Base-by-base conservation (phyloP, 2,329 filamentous ascomycete genomes). In the Diaporthe batatas region DNA sequence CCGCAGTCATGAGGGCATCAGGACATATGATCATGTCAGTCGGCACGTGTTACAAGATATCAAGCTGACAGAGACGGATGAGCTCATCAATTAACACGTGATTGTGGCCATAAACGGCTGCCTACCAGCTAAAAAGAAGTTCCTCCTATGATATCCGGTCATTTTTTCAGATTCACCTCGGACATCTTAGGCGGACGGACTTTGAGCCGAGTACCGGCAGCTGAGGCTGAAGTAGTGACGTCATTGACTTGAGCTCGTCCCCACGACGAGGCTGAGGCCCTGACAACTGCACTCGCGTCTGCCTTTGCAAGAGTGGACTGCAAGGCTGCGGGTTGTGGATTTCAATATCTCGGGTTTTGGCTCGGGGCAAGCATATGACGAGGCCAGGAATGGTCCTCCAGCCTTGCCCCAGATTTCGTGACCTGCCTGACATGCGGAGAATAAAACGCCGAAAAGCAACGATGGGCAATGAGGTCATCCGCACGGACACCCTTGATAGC, bases 191-290 rank as follows among this genome's bases (percentile, higher is more conserved):
- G 55, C 76, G 76, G 76, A 32, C 36, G 23, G 73, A 76, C 74
- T 73, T 77, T 76, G 68, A 44, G 72, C 76, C 76, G 76, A 75
- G 64, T 53, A 71, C 75, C 75, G 76, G 75, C 23, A 6, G 21
- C 6, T 29, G 32, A 53, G 55, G 39, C 44, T 51, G 32, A 59
- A 39, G n/a, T 58, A 34, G n/a, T 72, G 62, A 74, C 72, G 70
- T 72, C 47, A 72, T 53, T 25, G 32, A 47, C 25, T 65, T 49
- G 23, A 18, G 16, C 18, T 39, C 36, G n/a, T 53, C 6, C 21
- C 10, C 42, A 12, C 32, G 11, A 34, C 29, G 29, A 39, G 32
- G 47, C 57, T 67, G 47, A 54, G 36, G 23, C 51, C 14, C 36
- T 42, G 25, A 21, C 69, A 49, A 36, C 25, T 23, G 58, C n/a